Percentiles rank a stretch among this genome's conserved stretches.
These are phyloP conservation scores for Sporothrix phasma DNA, from an alignment of 2,329 filamentous ascomycete species.

Conservation along the genomic window DNA sequence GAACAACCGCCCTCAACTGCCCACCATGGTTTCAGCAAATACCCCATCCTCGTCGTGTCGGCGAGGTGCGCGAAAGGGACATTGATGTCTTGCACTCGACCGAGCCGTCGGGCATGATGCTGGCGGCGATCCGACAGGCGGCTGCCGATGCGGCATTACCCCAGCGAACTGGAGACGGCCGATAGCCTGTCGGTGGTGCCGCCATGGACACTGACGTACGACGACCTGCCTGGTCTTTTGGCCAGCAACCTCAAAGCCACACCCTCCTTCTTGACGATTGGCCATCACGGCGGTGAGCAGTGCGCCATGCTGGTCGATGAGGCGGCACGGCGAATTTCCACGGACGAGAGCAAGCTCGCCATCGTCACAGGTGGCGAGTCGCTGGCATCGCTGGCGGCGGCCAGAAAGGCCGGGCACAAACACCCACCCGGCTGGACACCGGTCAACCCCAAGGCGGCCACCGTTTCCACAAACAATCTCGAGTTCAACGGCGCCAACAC, in stretches of 20 bases:
- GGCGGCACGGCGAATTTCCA: slow-evolving; percentile 8
- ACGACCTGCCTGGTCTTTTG: slow-evolving; percentile 8
- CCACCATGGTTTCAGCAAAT: not conserved
- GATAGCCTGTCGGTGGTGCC: slow-evolving; percentile 14
- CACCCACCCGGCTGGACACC: slow-evolving; percentile 11
- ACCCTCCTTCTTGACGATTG: not conserved
- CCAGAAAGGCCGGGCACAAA: slow-evolving; percentile 6
- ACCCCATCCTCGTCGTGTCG: slow-evolving; percentile 14
- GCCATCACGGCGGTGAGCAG: slow-evolving; percentile 14
- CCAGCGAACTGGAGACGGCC: not conserved
- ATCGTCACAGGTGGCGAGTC: slow-evolving; percentile 15
- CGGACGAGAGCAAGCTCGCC: slow-evolving; percentile 10
- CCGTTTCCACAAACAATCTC: slow-evolving; percentile 8
- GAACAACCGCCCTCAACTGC: not conserved
- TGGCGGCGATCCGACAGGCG: slow-evolving; percentile 8
- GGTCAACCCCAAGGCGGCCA: slow-evolving; percentile 1
- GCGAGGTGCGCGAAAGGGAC: slow-evolving; percentile 13
- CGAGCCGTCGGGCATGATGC: slow-evolving; percentile 13
- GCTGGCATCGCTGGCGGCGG: slow-evolving; percentile 11
- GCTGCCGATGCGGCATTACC: not conserved
- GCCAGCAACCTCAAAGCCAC: not conserved
- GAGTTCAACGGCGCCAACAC: slow-evolving; percentile 6
- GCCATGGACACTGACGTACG: slow-evolving; percentile 14
- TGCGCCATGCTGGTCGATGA: slow-evolving; percentile 11
- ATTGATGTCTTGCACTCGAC: not conserved